Evolutionary conservation across 2,329 filamentous ascomycete species (phyloP).

Genomic region (Ceratocystis albifundus): DNA sequence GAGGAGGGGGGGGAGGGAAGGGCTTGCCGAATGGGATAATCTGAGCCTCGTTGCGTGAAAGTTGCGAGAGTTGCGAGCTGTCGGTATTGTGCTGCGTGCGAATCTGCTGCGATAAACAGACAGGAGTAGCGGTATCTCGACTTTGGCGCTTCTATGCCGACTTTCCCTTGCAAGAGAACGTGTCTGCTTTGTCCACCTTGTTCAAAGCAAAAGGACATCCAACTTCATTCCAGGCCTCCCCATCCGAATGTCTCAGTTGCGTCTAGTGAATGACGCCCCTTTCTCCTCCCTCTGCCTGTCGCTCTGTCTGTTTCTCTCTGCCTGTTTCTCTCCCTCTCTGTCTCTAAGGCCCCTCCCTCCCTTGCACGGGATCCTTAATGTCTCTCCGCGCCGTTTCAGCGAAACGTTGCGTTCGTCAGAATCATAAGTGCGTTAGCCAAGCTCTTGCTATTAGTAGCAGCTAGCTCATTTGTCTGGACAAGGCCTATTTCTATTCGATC

Average conservation of each 20-base stretch:
- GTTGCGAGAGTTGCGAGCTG: not conserved
- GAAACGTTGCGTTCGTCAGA: constrained; percentile 12
- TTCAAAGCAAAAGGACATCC: not conserved
- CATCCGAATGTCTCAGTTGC: constrained; percentile 3
- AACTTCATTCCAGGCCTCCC: not conserved
- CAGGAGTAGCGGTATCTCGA: not conserved
- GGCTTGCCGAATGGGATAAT: not conserved
- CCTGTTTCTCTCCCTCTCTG: not conserved
- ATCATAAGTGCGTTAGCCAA: not conserved
- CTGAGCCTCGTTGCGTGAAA: constrained; percentile 3
- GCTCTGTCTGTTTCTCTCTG: not conserved
- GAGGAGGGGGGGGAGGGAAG: no score
- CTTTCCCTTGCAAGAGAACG: not conserved
- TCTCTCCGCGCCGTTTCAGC: not conserved
- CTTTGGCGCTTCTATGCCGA: not conserved
- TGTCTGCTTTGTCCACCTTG: not conserved
- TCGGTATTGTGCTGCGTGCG: not conserved
- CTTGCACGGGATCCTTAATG: constrained; percentile 1
- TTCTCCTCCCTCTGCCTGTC: not conserved
- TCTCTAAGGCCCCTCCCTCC: not conserved
- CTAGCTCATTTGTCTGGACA: not conserved
- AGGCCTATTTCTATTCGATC: not conserved
- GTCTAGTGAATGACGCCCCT: not conserved
- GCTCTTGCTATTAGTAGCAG: not conserved
- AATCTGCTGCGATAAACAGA: no score